Base-by-base conservation (phyloP, 2,329 filamentous ascomycete genomes). In the Lachnellula occidentalis region DNA sequence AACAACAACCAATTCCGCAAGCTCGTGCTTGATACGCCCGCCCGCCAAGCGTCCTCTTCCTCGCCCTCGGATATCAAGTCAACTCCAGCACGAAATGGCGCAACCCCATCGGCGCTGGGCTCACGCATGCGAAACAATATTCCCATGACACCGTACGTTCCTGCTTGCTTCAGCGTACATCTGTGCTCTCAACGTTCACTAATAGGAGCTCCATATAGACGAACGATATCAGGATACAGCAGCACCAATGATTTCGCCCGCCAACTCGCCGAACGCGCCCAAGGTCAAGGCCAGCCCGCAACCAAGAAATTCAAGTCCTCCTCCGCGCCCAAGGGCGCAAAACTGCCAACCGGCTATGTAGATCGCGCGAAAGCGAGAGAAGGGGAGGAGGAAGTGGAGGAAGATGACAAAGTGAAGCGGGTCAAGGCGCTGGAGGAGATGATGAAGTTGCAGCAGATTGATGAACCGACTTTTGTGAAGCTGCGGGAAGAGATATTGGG, bases 1-100 rank as follows among this genome's bases (percentile, higher is more conserved):
- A 95, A 97, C 71, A 97, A 97, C 77, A 83, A 91, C 43, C 90
- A 96, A 66, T 99, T 99, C 67, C 87, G 94, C 52, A 87, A 87
- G 60, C 80, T 97, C 6, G 72, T 96, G 21, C 76, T 85, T 71
- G 73, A 81, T 61, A 78, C 74, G 3, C 71, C 78, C 2, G 68
- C 72, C 7, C 61, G 69, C 39, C 61, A 74, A 56, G 62, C 69
- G 59, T 45, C 50, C 8, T 48, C 58, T 11, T 59, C 53, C 4
- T 60, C 57, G 14, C 43, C 56, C n/a, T 48, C 51, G 50, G 58
- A 58, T n/a, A 45, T 4, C 9, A 52, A 56, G 17, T 9, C 43
- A 36, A 48, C 56, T 71, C 62, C 54, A 70, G 57, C 27, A 31
- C 27, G 27, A 72, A 66, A 80, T 76, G 78, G 74, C 59, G 68